A percentile compares a stretch with the other conserved stretches of the same genome.
Evolutionary conservation across 768 basidiomycete species (phyloP).

Genomic region (Auriculariales sp.): DNA sequence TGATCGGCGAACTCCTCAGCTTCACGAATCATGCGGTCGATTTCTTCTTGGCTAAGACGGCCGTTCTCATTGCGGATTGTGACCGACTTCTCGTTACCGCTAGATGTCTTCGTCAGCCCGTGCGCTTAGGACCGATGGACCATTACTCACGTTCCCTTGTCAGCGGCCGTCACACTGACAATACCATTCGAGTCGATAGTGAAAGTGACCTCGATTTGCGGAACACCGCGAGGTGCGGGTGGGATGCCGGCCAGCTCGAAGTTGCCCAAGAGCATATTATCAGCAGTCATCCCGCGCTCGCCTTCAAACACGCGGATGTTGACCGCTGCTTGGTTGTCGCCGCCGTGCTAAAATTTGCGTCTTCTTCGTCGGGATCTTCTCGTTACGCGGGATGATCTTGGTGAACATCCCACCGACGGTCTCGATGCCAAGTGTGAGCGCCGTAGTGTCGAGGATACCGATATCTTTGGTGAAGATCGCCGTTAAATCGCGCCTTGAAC

Average conservation of each 20-base stretch:
- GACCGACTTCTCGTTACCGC: conserved; percentile 23
- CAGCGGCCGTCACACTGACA: conserved; percentile 22
- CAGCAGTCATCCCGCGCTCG: conserved; percentile 30
- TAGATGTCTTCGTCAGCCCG: not conserved
- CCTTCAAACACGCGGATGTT: conserved; percentile 21
- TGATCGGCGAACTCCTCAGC: conserved; percentile 26
- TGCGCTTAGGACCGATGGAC: too few relatives aligned
- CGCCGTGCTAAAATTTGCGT: conserved; percentile 21
- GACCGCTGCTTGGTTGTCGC: conserved; percentile 25
- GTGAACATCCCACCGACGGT: conserved; percentile 35
- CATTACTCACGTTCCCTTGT: conserved; percentile 25
- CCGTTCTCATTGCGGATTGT: conserved; percentile 32
- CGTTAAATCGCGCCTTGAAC: conserved; percentile 37
- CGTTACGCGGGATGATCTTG: conserved; percentile 36
- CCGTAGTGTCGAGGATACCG: conserved; percentile 32
- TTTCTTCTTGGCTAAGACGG: conserved; percentile 37
- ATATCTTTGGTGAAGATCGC: conserved; percentile 27
- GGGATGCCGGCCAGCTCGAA: conserved; percentile 33
- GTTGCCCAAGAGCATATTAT: conserved; percentile 33
- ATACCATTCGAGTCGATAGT: conserved; percentile 41
- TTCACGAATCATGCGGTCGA: conserved; percentile 40
- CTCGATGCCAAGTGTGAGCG: conserved; percentile 38
- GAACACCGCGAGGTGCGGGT: conserved; percentile 29
- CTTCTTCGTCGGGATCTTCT: conserved; percentile 37
- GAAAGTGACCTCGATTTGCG: conserved; percentile 31